Conservation (phyloP, 352 stramenopile species). For the Aphanomyces euteiches region DNA sequence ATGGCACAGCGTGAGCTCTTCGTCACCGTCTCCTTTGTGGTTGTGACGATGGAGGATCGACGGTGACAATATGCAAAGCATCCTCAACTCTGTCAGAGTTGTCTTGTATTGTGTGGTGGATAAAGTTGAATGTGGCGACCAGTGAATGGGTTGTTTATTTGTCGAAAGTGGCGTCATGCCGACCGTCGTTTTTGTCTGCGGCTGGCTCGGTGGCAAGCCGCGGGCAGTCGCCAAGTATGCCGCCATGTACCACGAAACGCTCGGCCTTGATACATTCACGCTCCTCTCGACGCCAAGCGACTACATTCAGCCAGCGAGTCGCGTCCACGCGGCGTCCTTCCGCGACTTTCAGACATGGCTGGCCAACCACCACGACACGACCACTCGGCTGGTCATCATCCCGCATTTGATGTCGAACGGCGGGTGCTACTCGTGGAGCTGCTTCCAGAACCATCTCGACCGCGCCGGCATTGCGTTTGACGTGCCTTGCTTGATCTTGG, state of each 20-base stretch:
- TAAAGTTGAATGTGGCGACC: too few species aligned
- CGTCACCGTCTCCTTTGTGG: too few species aligned
- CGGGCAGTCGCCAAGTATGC: neutral
- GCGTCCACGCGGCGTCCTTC: neutral
- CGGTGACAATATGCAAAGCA: too few species aligned
- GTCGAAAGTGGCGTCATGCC: too few species aligned
- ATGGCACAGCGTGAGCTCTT: too few species aligned
- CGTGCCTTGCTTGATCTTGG: neutral
- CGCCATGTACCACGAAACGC: neutral
- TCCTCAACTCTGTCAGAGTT: too few species aligned
- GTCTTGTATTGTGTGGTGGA: too few species aligned
- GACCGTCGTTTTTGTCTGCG: neutral
- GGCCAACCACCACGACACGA: neutral
- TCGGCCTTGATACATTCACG: neutral
- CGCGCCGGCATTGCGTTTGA: neutral
- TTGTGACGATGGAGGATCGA: too few species aligned
- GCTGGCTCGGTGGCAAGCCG: neutral
- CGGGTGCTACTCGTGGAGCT: conserved; percentile 1
- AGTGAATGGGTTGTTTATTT: too few species aligned
- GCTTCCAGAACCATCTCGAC: neutral
- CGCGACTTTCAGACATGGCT: neutral
- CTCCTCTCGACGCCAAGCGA: neutral
- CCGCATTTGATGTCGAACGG: neutral
- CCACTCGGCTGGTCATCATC: neutral
- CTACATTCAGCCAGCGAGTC: neutral